Base-by-base conservation (phyloP, 1,284 basidiomycete species). In the Flammula alnicola region DNA sequence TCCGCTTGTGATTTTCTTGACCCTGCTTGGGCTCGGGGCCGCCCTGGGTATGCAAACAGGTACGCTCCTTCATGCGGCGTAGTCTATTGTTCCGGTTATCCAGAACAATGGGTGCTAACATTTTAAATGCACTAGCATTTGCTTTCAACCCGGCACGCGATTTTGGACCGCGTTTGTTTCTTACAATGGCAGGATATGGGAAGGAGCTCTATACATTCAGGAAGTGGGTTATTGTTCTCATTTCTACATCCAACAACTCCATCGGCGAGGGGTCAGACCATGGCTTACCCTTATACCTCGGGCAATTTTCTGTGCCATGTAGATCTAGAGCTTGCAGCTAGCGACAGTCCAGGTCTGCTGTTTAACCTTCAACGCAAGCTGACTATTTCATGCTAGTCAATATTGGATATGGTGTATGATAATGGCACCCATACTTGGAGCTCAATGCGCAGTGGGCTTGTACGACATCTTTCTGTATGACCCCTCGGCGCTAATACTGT, bases 341-440 rank as follows among this genome's bases (percentile, higher is more conserved):
- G n/a, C n/a, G n/a, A n/a, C n/a, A n/a, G n/a, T n/a, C n/a, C n/a
- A n/a, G n/a, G n/a, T n/a, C n/a, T n/a, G n/a, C n/a, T n/a, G n/a
- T n/a, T n/a, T n/a, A n/a, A n/a, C n/a, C n/a, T n/a, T n/a, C n/a
- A n/a, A n/a, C n/a, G n/a, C n/a, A n/a, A n/a, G n/a, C n/a, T n/a
- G n/a, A n/a, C n/a, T n/a, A n/a, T n/a, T 56, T 47, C 54, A 47
- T 48, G 30, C 14, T 38, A 76, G 73, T 57, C 83, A 86, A 56
- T 92, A 90, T 62, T 92, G 87, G 86, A 49, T 89, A 8, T 91
- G 89, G 89, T 84, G 83, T 57, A 80, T 83, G n/a, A 60, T 84
- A 9, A 63, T 88, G 26, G 84, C 70, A 1, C 78, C 83, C 2
- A 76, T 86, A 51, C 48, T 77, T 22, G 86, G 84, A 27, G 81